Base-by-base conservation (phyloP, 1,284 basidiomycete genomes). In the Sanghuangporus sanghuang region DNA sequence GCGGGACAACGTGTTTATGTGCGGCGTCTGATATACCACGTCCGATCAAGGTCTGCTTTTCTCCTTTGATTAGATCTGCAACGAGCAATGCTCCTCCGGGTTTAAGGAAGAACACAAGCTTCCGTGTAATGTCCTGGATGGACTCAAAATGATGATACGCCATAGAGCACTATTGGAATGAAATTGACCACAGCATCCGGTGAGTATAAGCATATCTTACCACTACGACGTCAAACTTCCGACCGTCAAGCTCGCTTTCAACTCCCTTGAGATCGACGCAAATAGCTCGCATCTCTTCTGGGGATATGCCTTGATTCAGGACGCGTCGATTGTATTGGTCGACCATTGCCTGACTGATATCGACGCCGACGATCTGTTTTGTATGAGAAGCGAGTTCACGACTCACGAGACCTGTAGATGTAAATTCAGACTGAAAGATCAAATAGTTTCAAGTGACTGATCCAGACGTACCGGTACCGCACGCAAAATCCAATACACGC, bases 101-200 rank as follows among this genome's bases (percentile, higher is more conserved):
- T 65, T 85, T 86, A 61, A 91, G 75, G 69, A 84, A 84, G 27
- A 73, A 75, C 2, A 76, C 75, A 14, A 92, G 80, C 0, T 72
- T 74, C n/a, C 73, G 73, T 3, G 87, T 89, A 27, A 78, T 79
- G 4, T 75, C 75, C 3, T 75, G 72, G 64, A 86, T 78, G 38
- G 79, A 78, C 1, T 74, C 66, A 67, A 91, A 79, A 70, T 92
- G 90, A 69, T 92, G 89, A 68, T 87, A 92, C 0, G 89, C 78
- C 62, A 81, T 78, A 6, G 81, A 77, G 69, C 89, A 92, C 89
- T 91, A 62, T 14, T 1, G 8, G 6, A 9, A 14, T 8, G 32
- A 38, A 54, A 38, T 54, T 38, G 18, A 3, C 4, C 14, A 14
- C 16, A 11, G 32, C 32, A 12, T 16, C 8, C 23, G 53, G 35